Evolutionary conservation across 345 rosid species (phyloP).

Genomic region (Citropsis articulata): DNA sequence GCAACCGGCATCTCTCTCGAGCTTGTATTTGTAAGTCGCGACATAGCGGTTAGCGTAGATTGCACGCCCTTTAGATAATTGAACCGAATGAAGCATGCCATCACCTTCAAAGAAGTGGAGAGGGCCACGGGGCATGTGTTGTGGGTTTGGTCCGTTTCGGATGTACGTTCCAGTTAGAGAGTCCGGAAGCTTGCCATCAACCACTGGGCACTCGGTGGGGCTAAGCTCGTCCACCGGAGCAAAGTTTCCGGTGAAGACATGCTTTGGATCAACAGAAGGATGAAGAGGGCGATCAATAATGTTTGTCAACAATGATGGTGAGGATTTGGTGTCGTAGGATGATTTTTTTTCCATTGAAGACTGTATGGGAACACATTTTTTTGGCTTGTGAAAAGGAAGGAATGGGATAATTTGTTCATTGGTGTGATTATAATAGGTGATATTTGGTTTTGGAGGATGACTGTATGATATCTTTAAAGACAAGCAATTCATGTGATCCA

Average conservation of each 20-base stretch:
- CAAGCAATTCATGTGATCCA: too few relatives aligned
- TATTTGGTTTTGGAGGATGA: too few relatives aligned
- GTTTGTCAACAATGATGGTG: neutral
- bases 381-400: too few relatives aligned
- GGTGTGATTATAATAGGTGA: too few relatives aligned
- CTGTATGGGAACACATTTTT: neutral
- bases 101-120: conserved; percentile 28
- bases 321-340: neutral
- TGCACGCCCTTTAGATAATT: conserved; percentile 11
- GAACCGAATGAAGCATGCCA: conserved; percentile 26
- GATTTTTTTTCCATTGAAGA: too few relatives aligned
- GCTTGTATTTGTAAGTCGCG: conserved; percentile 22
- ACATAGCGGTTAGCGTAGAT: conserved; percentile 17
- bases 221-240: conserved; percentile 19
- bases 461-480: too few relatives aligned
- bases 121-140: conserved; percentile 15
- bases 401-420: too few relatives aligned
- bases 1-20: conserved; percentile 15
- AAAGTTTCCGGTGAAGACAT: conserved; percentile 20
- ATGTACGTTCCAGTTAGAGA: conserved; percentile 16
- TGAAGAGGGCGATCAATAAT: conserved; percentile 16
- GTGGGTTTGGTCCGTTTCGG: conserved; percentile 30
- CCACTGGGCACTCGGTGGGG: conserved; percentile 8
- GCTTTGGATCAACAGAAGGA: conserved; percentile 13
- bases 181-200: conserved; percentile 15